Conservation (phyloP, 73 alveolate genomes). For the Blepharisma japonicum region DNA sequence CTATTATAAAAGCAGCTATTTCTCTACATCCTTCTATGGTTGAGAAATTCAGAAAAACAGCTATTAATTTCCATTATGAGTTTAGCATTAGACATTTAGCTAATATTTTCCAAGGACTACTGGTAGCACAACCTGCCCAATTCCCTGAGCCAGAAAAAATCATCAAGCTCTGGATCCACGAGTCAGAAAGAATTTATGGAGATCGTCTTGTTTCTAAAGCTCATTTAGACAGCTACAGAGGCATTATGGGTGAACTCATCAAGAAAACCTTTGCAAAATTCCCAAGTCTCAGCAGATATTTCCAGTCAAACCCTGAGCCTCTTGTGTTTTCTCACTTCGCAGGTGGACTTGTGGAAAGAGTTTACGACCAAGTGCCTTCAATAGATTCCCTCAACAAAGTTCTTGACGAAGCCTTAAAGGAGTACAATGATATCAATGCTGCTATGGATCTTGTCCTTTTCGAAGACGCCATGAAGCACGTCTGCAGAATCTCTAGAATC, state of each 20-base stretch:
- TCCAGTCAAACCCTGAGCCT: conserved; percentile 96
- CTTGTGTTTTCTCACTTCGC: conserved; percentile 97
- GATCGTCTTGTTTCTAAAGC: conserved; percentile 94
- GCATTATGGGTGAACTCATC: conserved; percentile 72
- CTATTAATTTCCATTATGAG: conserved; percentile 99
- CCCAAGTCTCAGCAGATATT: conserved; percentile 75
- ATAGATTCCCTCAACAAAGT: conserved; percentile 44
- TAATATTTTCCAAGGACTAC: conserved; percentile 98
- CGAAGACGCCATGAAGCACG: conserved; percentile 99
- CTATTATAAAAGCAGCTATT: conserved; percentile 97
- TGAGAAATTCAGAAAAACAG: conserved; percentile 98
- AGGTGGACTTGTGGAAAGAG: conserved; percentile 89
- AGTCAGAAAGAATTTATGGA: conserved; percentile 99
- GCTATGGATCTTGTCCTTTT: conserved; percentile 99
- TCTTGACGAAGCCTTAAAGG: conserved; percentile 90
- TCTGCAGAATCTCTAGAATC: conserved; percentile 97
- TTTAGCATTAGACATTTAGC: conserved; percentile 97
- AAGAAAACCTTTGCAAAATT: conserved; percentile 80
- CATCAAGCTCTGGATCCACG: conserved; percentile 99
- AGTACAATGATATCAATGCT: conserved; percentile 98
- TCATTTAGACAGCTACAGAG: conserved; percentile 85
- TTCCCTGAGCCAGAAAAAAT: conserved; percentile 94
- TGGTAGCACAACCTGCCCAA: conserved; percentile 93
- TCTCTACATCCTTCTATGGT: conserved; percentile 95
- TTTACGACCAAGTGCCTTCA: conserved; percentile 57